Evolutionary conservation across 1,139 yeast species (phyloP), one percentile per base, ranked within the genome.

Genomic region (Candida pseudoviswanathii): DNA sequence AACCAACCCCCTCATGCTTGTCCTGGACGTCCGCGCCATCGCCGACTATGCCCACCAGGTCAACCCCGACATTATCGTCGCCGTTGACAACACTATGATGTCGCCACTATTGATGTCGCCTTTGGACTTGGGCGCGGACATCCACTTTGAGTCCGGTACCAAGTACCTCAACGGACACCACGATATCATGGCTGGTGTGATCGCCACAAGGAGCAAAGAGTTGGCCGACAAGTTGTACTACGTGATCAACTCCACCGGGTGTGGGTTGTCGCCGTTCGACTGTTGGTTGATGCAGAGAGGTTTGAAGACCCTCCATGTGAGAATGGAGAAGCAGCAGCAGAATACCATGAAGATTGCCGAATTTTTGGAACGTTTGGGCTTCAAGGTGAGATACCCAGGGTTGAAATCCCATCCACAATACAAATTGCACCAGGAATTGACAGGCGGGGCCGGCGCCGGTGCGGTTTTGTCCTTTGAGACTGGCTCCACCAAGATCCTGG

Each of bases 1-100:
- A 41, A 91, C 97, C 4, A 91, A 91, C 67, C 97, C 97, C 24
- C 78, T 91, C 58, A 88, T 90, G 66, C 89, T 90, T 68, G 89
- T 91, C 53, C 85, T 89, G 49, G 96, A 92, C 65, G 83, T 91
- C 46, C 82, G 80, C 52, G 68, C 81, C 31, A 84, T 90, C 50
- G 72, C 91, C 34, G 71, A 73, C 41, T 75, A 81, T 55, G 94
- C 92, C 32, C 95, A 89, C 63, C 65, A 69, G 43, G 76, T 77
- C 41, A 86, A 81, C 61, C 91, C 95, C 11, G 78, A 84, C 43
- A 77, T 88, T 45, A 65, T 87, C 41, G 89, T 90, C 34, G 96
- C 89, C 8, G 92, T 91, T 55, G 97, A 91, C 69, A 91, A 92
- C 74, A 91, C 97, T 55, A 91, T 91, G 97, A 86, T 91, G 92